phyloP scores from a whole-genome alignment of 2,329 filamentous ascomycete genomes.

The Fusarium napiforme region DNA sequence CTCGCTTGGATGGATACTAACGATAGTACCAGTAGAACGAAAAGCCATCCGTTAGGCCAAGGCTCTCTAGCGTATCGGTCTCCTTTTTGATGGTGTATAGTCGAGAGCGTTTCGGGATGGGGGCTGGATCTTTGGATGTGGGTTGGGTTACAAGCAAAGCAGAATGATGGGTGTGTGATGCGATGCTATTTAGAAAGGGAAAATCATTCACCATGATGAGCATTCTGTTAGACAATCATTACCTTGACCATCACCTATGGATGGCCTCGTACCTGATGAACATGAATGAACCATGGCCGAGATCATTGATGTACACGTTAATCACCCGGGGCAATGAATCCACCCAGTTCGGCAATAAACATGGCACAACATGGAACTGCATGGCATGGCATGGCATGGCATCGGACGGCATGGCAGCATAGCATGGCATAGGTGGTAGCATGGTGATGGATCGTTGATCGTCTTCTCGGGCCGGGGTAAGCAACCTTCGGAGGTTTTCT shows the following conservation, averaged over 20 bases:
- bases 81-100: conserved; percentile 19
- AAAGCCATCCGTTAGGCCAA: conserved; percentile 27
- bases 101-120: conserved; percentile 5
- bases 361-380: background rate
- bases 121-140: conserved; percentile 5
- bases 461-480: conserved; percentile 16
- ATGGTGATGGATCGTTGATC: conserved; percentile 30
- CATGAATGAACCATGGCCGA: conserved; percentile 12
- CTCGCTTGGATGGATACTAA: conserved; percentile 11
- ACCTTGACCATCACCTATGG: conserved; percentile 6
- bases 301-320: conserved; percentile 9
- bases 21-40: background rate
- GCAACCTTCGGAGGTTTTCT: conserved; percentile 38
- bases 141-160: conserved; percentile 21
- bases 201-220: background rate
- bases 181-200: conserved; percentile 18
- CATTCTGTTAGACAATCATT: conserved; percentile 12
- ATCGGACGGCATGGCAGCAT: background rate
- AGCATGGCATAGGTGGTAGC: conserved; percentile 4
- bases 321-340: conserved; percentile 26
- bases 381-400: conserved; percentile 4
- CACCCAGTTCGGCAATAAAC: conserved; percentile 16
- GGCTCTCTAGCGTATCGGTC: conserved; percentile 14
- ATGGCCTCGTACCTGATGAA: conserved; percentile 26
- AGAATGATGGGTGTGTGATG: conserved; percentile 38